Conservation (phyloP, 768 basidiomycete species). For the Hortiboletus flavorubellus region DNA sequence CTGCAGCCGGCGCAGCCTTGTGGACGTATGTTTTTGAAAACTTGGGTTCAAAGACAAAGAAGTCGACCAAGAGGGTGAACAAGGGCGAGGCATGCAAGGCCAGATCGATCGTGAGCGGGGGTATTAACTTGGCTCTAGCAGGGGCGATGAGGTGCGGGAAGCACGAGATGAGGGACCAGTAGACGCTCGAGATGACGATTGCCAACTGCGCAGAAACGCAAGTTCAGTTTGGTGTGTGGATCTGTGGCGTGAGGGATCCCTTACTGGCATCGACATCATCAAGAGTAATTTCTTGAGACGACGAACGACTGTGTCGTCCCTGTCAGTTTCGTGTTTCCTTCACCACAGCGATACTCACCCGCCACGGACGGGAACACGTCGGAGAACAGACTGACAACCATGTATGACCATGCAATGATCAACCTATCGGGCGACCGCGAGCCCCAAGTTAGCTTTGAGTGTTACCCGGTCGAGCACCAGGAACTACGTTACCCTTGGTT, state of each 20-base stretch:
- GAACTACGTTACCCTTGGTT: slow-evolving; percentile 54
- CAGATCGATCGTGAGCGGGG: slow-evolving; percentile 58
- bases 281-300: slow-evolving; percentile 57
- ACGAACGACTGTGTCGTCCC: slow-evolving; percentile 5
- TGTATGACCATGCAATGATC: slow-evolving; percentile 39
- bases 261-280: slow-evolving; percentile 65
- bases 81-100: slow-evolving; percentile 65
- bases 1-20: slow-evolving; percentile 14
- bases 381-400: slow-evolving; percentile 37
- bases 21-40: slow-evolving; percentile 34
- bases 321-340: neutral
- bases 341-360: slow-evolving; percentile 26
- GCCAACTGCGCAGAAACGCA: slow-evolving; percentile 30
- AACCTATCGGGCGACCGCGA: slow-evolving; percentile 2
- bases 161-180: slow-evolving; percentile 61
- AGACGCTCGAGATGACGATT: slow-evolving; percentile 54
- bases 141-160: slow-evolving; percentile 52
- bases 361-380: slow-evolving; percentile 40
- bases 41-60: slow-evolving; percentile 60
- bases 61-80: slow-evolving; percentile 58
- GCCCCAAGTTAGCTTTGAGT: neutral
- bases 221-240: neutral
- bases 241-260: neutral
- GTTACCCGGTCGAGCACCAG: neutral
- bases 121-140: neutral